These are phyloP conservation scores for Pyracantha coccinea DNA, from an alignment of 331 rosid genomes.

Conservation along the genomic window DNA sequence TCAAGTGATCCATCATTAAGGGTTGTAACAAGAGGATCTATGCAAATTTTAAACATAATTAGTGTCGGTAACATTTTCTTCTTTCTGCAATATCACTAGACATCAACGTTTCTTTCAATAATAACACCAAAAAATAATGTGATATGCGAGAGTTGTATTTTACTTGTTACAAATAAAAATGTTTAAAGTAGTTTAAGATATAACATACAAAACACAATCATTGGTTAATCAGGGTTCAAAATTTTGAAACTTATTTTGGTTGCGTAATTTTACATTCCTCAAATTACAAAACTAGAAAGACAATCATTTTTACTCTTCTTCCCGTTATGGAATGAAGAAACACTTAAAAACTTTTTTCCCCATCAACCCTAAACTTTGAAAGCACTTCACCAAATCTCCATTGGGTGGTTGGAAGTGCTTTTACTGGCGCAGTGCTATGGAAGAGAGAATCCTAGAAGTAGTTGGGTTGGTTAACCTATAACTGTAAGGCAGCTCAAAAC, in stretches of 20 bases:
- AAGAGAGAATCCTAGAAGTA: conserved; percentile 9
- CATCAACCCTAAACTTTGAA: conserved; percentile 2
- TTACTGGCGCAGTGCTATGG: background rate
- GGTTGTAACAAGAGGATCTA: background rate
- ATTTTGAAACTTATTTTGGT: background rate
- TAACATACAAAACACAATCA: background rate
- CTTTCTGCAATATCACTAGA: background rate
- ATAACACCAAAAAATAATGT: background rate
- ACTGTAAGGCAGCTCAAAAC: background rate
- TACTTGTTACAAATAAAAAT: background rate
- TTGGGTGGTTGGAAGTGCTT: conserved; percentile 13
- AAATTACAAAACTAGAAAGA: background rate
- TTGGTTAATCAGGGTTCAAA: background rate
- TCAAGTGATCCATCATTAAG: conserved; percentile 5
- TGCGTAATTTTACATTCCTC: background rate
- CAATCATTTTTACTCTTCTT: background rate
- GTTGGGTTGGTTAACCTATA: conserved; percentile 18
- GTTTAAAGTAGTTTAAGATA: background rate
- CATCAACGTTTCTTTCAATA: background rate
- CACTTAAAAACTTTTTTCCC: background rate
- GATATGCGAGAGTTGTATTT: accelerated
- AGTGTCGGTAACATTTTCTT: conserved; percentile 33
- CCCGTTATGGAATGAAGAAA: background rate
- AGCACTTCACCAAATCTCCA: conserved; percentile 26
- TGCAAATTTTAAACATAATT: conserved; percentile 14